Conservation (phyloP, 2,329 filamentous ascomycete genomes). For the Pezicula carpinea region DNA sequence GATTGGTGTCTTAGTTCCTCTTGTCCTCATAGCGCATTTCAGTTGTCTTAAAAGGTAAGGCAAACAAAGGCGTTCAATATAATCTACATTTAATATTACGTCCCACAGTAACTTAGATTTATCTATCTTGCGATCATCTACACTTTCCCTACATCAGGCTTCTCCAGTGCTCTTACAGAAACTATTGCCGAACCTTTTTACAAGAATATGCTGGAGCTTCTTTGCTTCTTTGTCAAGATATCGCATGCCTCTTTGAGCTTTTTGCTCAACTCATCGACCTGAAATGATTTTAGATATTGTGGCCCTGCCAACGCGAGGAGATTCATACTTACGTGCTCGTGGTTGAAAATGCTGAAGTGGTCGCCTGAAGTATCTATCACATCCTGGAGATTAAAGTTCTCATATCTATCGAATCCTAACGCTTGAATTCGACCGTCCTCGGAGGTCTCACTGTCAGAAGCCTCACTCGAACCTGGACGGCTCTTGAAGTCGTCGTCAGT, state of each 20-base stretch:
- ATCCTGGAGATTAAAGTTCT: constrained; percentile 1
- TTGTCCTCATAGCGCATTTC: background rate
- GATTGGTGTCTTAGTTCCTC: background rate
- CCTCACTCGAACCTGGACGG: background rate
- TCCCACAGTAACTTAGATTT: background rate
- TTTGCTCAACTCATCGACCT: background rate
- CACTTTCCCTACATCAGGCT: background rate
- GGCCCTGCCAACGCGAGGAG: background rate
- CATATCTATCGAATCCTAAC: constrained; percentile 1
- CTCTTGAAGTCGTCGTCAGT: background rate
- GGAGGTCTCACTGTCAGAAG: background rate
- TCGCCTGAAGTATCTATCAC: constrained; percentile 1
- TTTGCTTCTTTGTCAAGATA: background rate
- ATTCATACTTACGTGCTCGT: background rate
- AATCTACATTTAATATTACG: background rate
- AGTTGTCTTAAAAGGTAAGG: background rate
- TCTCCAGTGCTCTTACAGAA: background rate
- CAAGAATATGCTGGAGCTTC: background rate
- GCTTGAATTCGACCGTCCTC: background rate
- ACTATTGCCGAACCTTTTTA: background rate
- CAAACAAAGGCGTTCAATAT: background rate
- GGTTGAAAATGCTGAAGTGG: constrained; percentile 1
- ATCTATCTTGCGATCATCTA: background rate
- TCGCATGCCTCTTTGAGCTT: background rate
- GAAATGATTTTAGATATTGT: background rate